Conservation (phyloP, 331 rosid genomes). For the Phaseolus coccineus region DNA sequence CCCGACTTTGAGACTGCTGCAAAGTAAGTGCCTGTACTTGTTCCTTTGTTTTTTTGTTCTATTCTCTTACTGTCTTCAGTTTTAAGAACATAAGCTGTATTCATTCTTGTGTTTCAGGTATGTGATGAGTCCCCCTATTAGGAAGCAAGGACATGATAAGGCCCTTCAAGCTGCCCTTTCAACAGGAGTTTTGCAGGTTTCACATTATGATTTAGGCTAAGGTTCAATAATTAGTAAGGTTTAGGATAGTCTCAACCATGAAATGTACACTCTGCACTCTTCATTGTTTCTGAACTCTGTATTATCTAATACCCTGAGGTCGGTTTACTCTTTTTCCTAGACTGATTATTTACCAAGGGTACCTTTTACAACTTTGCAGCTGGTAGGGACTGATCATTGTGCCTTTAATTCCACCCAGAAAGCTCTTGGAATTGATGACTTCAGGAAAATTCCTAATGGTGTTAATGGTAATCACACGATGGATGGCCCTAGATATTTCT, state of each 20-base stretch:
- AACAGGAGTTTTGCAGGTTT: slow-evolving; percentile 85
- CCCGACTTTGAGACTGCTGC: slow-evolving; percentile 88
- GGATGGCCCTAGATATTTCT: slow-evolving; percentile 13
- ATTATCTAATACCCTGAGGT: neutral
- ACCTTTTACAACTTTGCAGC: slow-evolving; percentile 63
- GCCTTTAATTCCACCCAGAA: slow-evolving; percentile 87
- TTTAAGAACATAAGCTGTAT: slow-evolving; percentile 36
- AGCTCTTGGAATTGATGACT: slow-evolving; percentile 86
- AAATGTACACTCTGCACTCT: slow-evolving; percentile 29
- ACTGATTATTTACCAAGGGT: slow-evolving; percentile 23
- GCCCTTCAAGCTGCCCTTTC: slow-evolving; percentile 97
- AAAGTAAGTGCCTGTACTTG: slow-evolving; percentile 56
- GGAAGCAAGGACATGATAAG: slow-evolving; percentile 81
- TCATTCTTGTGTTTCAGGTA: slow-evolving; percentile 65
- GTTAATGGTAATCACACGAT: slow-evolving; percentile 75
- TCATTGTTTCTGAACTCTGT: slow-evolving; percentile 14
- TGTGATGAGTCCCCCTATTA: slow-evolving; percentile 98
- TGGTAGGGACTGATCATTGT: slow-evolving; percentile 96
- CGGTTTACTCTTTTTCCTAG: slow-evolving; percentile 23
- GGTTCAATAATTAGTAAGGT: slow-evolving; percentile 20
- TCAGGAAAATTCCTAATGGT: slow-evolving; percentile 93
- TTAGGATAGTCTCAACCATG: slow-evolving; percentile 33
- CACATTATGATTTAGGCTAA: slow-evolving; percentile 29
- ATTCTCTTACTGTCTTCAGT: slow-evolving; percentile 4
- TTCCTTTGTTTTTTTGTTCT: slow-evolving; percentile 38